Conservation (phyloP, 2,329 filamentous ascomycete species). For the Botrytis byssoidea region DNA sequence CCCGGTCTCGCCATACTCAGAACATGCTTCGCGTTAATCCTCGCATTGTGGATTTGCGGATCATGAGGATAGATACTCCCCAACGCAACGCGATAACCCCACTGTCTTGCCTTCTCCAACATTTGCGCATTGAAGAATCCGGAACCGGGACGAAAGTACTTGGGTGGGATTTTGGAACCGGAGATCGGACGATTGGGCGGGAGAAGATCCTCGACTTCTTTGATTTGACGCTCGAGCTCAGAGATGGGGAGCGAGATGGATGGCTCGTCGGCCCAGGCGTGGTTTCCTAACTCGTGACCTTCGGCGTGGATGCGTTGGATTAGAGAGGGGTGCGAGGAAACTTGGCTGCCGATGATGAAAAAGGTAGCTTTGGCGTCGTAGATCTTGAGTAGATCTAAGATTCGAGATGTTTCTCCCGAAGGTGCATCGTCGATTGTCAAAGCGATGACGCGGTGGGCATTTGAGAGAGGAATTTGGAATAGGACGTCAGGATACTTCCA, state of each 20-base stretch:
- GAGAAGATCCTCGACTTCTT: constrained; percentile 56
- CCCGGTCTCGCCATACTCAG: constrained; percentile 76
- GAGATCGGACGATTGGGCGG: constrained; percentile 48
- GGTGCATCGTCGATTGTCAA: constrained; percentile 88
- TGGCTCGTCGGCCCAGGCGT: constrained; percentile 85
- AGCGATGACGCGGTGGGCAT: constrained; percentile 65
- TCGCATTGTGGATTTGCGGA: constrained; percentile 71
- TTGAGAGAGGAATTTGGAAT: constrained; percentile 62
- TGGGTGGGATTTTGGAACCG: constrained; percentile 37
- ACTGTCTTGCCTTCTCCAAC: constrained; percentile 54
- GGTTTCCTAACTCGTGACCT: constrained; percentile 77
- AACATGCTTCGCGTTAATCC: constrained; percentile 74
- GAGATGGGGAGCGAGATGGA: constrained; percentile 59
- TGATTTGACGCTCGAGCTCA: constrained; percentile 62
- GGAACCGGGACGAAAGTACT: constrained; percentile 80
- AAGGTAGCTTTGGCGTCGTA: constrained; percentile 76
- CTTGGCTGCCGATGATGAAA: constrained; percentile 83
- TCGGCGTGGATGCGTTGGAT: constrained; percentile 57
- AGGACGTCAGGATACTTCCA: constrained; percentile 74
- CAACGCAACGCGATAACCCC: constrained; percentile 73
- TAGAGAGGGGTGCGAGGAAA: constrained; percentile 53
- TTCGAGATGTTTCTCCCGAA: constrained; percentile 67
- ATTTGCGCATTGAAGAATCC: constrained; percentile 78
- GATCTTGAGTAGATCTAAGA: constrained; percentile 64
- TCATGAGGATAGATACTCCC: constrained; percentile 89